phyloP scores from a whole-genome alignment of 139 green algal genomes.

The Edaphochlamys debaryana region DNA sequence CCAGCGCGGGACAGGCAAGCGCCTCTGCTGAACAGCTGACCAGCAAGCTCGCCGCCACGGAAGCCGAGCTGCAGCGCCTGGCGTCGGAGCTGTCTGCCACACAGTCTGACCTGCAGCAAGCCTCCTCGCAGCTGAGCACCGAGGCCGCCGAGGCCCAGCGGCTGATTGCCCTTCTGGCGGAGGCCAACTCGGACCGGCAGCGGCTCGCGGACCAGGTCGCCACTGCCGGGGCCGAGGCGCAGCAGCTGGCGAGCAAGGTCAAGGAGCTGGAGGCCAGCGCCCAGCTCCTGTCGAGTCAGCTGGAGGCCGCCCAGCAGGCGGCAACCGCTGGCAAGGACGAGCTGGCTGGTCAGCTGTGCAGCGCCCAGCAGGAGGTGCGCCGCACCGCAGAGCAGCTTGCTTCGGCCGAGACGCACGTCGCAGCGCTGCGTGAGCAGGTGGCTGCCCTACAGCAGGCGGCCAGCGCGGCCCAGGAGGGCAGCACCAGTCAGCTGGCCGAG shows the following conservation, averaged over 20 bases:
- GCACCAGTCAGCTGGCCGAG: neutral
- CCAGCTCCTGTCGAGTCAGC: neutral
- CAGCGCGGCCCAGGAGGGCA: neutral
- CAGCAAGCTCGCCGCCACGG: neutral
- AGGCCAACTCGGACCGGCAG: neutral
- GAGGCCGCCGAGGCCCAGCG: neutral
- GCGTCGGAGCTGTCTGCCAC: no score
- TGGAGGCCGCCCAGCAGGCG: neutral
- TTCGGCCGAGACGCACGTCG: neutral
- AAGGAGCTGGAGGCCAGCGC: neutral
- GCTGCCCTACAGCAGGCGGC: neutral
- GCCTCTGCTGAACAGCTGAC: neutral
- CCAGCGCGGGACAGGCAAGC: neutral
- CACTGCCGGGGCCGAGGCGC: neutral
- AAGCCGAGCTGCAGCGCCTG: neutral
- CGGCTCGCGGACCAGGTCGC: neutral
- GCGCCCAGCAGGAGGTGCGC: constrained; percentile 15
- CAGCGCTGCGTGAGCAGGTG: neutral
- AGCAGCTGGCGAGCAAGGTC: neutral
- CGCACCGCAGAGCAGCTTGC: neutral
- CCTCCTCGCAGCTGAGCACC: neutral
- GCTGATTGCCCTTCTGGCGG: neutral
- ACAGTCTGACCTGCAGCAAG: no score
- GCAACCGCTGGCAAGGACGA: neutral
- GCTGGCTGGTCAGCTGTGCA: constrained; percentile 31